Evolutionary conservation across 2,329 filamentous ascomycete genomes (phyloP).

Genomic region (Monosporascus cannonballus): DNA sequence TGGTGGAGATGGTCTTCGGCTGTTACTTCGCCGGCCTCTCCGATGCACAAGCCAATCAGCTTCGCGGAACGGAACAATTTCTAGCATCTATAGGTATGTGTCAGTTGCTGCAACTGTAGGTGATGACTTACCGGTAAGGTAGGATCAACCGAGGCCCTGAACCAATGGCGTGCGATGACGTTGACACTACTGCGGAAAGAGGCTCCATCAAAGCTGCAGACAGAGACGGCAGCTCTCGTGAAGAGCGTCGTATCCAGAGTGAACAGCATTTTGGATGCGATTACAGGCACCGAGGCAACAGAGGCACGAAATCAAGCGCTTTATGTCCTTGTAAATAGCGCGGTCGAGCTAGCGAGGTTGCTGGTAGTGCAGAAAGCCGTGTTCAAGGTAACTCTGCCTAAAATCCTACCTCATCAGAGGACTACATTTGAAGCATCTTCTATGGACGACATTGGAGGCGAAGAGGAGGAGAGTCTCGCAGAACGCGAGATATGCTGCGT

Average conservation of each 20-base stretch:
- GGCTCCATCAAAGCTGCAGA: constrained; percentile 37
- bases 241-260: constrained; percentile 39
- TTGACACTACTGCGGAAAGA: constrained; percentile 53
- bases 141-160: constrained; percentile 47
- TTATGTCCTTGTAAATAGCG: constrained; percentile 43
- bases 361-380: constrained; percentile 54
- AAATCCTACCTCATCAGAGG: constrained; percentile 44
- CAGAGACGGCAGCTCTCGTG: constrained; percentile 36
- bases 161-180: constrained; percentile 63
- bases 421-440: constrained; percentile 49
- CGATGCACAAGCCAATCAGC: constrained; percentile 42
- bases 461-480: constrained; percentile 49
- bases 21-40: constrained; percentile 59
- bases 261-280: constrained; percentile 42
- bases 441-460: constrained; percentile 63
- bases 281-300: constrained; percentile 36
- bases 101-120: constrained; percentile 4
- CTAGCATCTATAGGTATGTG: constrained; percentile 36
- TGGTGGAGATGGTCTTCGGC: constrained; percentile 57
- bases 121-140: constrained; percentile 16
- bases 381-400: constrained; percentile 50
- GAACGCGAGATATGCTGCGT: constrained; percentile 54
- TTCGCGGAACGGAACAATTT: constrained; percentile 43
- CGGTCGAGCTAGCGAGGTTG: constrained; percentile 50
- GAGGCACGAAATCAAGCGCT: constrained; percentile 46